Percentiles rank a stretch among this genome's conserved stretches.
phyloP scores from a whole-genome alignment of 305 asterid genomes.

The Fraxinus sp. region DNA sequence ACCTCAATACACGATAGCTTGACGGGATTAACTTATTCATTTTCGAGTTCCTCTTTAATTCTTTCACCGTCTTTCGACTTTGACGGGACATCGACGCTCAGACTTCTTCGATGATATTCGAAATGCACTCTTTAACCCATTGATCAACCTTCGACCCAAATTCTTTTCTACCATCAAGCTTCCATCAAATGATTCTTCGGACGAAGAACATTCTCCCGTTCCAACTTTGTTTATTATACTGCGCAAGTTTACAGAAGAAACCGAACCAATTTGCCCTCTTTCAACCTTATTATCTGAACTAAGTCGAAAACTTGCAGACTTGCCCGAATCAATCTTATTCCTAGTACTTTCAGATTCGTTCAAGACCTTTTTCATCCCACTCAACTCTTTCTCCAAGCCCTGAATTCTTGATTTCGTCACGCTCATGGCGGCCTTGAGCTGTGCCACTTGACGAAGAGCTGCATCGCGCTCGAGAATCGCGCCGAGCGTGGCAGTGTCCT shows the following conservation, averaged over 20 bases:
- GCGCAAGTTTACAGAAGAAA: constrained; percentile 48
- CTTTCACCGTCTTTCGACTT: not conserved
- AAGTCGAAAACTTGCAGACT: constrained; percentile 49
- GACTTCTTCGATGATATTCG: constrained; percentile 45
- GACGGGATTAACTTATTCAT: not conserved
- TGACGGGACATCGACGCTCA: constrained; percentile 22
- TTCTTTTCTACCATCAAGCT: constrained; percentile 32
- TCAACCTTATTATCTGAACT: constrained; percentile 34
- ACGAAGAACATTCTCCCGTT: constrained; percentile 33
- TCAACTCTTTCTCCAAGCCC: constrained; percentile 63
- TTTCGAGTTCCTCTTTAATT: not conserved
- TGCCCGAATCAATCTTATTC: constrained; percentile 32
- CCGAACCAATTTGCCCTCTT: constrained; percentile 44
- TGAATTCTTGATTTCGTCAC: constrained; percentile 62
- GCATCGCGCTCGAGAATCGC: constrained; percentile 73
- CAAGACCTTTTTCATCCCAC: constrained; percentile 49
- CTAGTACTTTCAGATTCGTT: constrained; percentile 33
- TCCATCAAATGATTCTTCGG: constrained; percentile 40
- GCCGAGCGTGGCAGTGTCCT: constrained; percentile 48
- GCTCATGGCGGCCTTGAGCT: constrained; percentile 58
- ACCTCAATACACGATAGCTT: not conserved
- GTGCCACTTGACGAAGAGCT: constrained; percentile 65
- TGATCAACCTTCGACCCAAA: constrained; percentile 49
- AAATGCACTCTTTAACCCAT: constrained; percentile 56
- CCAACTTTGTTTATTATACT: constrained; percentile 29